These are phyloP conservation scores for Pisolithus sp. DNA, from an alignment of 768 basidiomycete species.

Conservation along the genomic window DNA sequence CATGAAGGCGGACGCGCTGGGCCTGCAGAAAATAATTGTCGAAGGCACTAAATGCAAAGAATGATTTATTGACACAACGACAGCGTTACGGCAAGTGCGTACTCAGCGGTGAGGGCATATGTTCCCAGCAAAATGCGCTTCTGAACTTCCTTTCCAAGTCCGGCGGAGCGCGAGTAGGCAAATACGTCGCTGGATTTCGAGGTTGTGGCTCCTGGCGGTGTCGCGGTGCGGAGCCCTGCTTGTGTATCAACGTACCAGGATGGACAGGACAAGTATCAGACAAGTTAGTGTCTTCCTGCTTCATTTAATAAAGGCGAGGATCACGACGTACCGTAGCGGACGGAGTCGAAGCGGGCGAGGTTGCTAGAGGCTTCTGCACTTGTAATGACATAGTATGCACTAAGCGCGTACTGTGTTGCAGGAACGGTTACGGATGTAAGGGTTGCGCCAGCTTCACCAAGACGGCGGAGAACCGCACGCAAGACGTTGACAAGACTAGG, in stretches of 20 bases:
- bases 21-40: too few relatives aligned
- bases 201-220: constrained; percentile 35
- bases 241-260: too few relatives aligned
- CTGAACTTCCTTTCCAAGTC: constrained; percentile 36
- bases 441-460: constrained; percentile 52
- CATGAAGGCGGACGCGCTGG: too few relatives aligned
- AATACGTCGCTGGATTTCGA: constrained; percentile 53
- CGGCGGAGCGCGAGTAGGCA: constrained; percentile 56
- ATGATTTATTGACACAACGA: too few relatives aligned
- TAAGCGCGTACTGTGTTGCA: constrained; percentile 62
- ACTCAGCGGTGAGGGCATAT: too few relatives aligned
- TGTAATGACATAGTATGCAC: constrained; percentile 94
- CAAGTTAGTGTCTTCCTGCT: too few relatives aligned
- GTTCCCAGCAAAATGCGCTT: too few relatives aligned
- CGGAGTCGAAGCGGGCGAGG: constrained; percentile 83
- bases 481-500: constrained; percentile 46
- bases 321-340: constrained; percentile 63
- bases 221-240: constrained; percentile 46
- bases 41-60: too few relatives aligned
- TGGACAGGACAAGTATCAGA: too few relatives aligned
- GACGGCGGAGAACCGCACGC: constrained; percentile 37
- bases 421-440: constrained; percentile 74
- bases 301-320: background rate
- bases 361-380: constrained; percentile 93
- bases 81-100: too few relatives aligned